Evolutionary conservation across 495 filamentous ascomycete species (phyloP).

Genomic region (Hyphodiscus hymeniophilus): DNA sequence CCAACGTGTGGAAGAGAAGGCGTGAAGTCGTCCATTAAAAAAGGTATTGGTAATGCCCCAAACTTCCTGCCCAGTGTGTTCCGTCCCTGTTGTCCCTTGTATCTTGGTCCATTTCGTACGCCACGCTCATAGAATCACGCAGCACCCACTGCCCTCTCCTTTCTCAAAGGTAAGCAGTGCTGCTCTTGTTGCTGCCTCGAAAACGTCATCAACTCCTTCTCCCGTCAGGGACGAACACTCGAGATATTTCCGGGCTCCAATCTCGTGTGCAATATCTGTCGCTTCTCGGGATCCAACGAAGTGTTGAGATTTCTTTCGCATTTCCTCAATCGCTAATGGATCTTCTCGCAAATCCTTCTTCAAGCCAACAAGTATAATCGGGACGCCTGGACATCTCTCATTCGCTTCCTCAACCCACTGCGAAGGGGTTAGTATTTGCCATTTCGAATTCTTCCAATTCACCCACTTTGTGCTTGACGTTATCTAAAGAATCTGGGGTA

Average conservation of each 20-base stretch:
- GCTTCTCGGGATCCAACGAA: slow-evolving; percentile 80
- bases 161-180: slow-evolving; percentile 89
- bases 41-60: neutral
- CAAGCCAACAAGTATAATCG: slow-evolving; percentile 92
- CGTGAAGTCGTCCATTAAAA: neutral
- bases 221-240: slow-evolving; percentile 97
- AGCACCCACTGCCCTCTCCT: slow-evolving; percentile 74
- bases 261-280: slow-evolving; percentile 67
- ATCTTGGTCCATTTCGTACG: neutral
- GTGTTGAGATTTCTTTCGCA: slow-evolving; percentile 85
- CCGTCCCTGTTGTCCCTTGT: neutral
- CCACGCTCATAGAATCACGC: slow-evolving; percentile 72
- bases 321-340: slow-evolving; percentile 88
- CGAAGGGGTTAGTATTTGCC: slow-evolving; percentile 15
- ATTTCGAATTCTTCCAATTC: neutral
- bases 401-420: slow-evolving; percentile 97
- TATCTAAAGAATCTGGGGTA: slow-evolving; percentile 92
- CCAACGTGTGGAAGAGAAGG: slow-evolving; percentile 6
- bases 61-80: neutral
- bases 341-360: slow-evolving; percentile 98
- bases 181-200: slow-evolving; percentile 95
- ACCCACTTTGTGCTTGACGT: slow-evolving; percentile 92
- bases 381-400: slow-evolving; percentile 86
- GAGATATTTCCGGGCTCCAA: slow-evolving; percentile 91
- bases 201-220: slow-evolving; percentile 97